Conservation (phyloP, 345 rosid genomes). For the Iberis pinnata region DNA sequence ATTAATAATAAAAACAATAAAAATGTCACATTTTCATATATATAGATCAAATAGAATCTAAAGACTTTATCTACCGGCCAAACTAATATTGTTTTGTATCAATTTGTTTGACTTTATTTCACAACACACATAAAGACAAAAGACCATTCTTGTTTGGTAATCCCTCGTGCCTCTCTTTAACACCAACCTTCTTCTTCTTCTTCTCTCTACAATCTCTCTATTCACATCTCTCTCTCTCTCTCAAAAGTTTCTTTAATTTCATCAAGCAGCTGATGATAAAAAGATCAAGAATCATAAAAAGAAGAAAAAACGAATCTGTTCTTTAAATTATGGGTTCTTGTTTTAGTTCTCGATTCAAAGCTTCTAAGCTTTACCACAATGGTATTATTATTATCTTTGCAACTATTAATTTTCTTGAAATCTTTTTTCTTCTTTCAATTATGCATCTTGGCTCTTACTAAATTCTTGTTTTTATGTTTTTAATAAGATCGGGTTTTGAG, state of each 20-base stretch:
- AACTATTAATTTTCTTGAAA: not conserved
- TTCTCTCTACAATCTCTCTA: not conserved
- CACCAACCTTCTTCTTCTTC: slow-evolving; percentile 22
- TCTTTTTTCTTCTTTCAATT: not conserved
- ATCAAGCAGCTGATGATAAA: not conserved
- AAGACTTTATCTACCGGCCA: slow-evolving; percentile 24
- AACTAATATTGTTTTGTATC: slow-evolving; percentile 4
- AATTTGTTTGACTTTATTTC: slow-evolving; percentile 27
- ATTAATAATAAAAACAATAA: no score
- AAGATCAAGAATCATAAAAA: slow-evolving; percentile 1
- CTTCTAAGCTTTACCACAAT: slow-evolving; percentile 9
- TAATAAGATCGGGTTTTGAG: no score
- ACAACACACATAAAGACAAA: slow-evolving; percentile 8
- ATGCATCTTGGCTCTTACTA: no score
- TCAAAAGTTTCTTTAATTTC: not conserved
- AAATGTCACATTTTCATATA: no score
- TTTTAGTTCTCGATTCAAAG: slow-evolving; percentile 30
- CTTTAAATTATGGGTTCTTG: slow-evolving; percentile 30
- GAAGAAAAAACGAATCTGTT: not conserved
- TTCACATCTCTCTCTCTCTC: slow-evolving; percentile 29
- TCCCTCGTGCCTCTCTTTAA: slow-evolving; percentile 22
- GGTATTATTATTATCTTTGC: slow-evolving; percentile 25
- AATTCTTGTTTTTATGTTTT: not conserved
- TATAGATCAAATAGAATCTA: slow-evolving; percentile 18
- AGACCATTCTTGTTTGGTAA: slow-evolving; percentile 16